Percentiles rank a stretch among this genome's conserved stretches.
These are phyloP conservation scores for Guadua angustifolia DNA, from an alignment of 176 grass and related monocot genomes.

Conservation along the genomic window DNA sequence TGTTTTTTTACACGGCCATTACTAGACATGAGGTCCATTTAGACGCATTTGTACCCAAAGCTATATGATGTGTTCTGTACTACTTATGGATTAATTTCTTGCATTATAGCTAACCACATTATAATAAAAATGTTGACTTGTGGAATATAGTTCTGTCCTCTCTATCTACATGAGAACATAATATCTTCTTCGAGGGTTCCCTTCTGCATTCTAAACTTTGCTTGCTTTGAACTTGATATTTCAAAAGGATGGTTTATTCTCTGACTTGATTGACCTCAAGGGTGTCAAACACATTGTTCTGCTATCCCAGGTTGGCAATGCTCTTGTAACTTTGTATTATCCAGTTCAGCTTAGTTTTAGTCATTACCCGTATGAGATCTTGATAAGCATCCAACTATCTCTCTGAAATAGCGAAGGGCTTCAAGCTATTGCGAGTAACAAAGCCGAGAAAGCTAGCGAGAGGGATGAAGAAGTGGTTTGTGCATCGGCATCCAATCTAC, in stretches of 20 bases:
- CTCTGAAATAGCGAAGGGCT: conserved; percentile 75
- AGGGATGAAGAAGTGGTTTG: conserved; percentile 77
- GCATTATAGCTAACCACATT: conserved; percentile 4
- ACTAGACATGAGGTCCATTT: neutral
- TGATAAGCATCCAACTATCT: conserved; percentile 77
- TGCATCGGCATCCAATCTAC: conserved; percentile 76
- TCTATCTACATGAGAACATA: neutral
- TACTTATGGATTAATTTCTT: neutral
- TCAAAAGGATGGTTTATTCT: conserved; percentile 82
- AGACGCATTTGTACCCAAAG: neutral
- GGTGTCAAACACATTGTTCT: conserved; percentile 83
- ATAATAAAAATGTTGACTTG: neutral
- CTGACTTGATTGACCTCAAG: conserved; percentile 55
- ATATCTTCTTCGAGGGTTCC: neutral
- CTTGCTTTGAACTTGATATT: conserved; percentile 30
- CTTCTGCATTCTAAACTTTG: neutral
- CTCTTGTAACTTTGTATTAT: conserved; percentile 17
- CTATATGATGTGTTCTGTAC: neutral
- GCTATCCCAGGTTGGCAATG: conserved; percentile 83
- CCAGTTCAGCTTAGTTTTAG: conserved; percentile 26
- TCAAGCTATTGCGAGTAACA: conserved; percentile 83
- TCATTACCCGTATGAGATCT: conserved; percentile 57
- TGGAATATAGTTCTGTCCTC: no score
- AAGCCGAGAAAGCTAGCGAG: conserved; percentile 75
- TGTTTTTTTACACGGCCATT: no score